A percentile compares a stretch with the other conserved stretches of the same genome.
phyloP scores from a whole-genome alignment of 2,329 filamentous ascomycete species.

The Fusarium tupiense region DNA sequence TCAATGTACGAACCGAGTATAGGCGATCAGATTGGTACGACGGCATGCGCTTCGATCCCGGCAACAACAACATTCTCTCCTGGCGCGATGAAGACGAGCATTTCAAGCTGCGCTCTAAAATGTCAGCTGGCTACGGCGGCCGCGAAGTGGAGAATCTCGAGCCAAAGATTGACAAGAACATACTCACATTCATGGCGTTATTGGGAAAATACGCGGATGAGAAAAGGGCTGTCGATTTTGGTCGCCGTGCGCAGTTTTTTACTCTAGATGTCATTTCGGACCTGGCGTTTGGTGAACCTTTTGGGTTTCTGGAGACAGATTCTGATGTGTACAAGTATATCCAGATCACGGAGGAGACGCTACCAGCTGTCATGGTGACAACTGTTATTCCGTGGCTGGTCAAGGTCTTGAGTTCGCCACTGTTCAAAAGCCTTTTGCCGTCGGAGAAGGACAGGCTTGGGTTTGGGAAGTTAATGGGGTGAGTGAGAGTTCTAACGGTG shows the following conservation, averaged over 20 bases:
- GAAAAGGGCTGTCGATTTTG: conserved; percentile 51
- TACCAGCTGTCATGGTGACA: conserved; percentile 57
- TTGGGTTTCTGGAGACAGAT: conserved; percentile 58
- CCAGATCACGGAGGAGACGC: conserved; percentile 52
- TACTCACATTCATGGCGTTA: conserved; percentile 56
- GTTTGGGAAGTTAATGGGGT: conserved; percentile 57
- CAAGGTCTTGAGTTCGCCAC: conserved; percentile 51
- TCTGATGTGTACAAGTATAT: conserved; percentile 60
- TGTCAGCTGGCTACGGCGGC: conserved; percentile 63
- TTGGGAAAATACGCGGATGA: conserved; percentile 14
- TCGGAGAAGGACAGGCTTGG: conserved; percentile 51
- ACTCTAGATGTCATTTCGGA: conserved; percentile 64
- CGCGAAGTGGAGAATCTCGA: conserved; percentile 63
- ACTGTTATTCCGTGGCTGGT: conserved; percentile 54
- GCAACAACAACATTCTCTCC: conserved; percentile 61
- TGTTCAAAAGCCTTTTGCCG: conserved; percentile 54
- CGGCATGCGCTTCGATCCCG: conserved; percentile 61
- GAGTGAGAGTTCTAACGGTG: conserved; percentile 26
- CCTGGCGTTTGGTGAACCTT: conserved; percentile 59
- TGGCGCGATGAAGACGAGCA: conserved; percentile 57
- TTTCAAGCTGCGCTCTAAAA: conserved; percentile 56
- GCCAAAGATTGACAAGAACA: conserved; percentile 57
- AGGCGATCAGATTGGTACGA: conserved; percentile 56
- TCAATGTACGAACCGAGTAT: conserved; percentile 48
- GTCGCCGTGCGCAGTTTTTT: conserved; percentile 59